Base-by-base conservation (phyloP, 768 basidiomycete species). In the Harrya chromipes region DNA sequence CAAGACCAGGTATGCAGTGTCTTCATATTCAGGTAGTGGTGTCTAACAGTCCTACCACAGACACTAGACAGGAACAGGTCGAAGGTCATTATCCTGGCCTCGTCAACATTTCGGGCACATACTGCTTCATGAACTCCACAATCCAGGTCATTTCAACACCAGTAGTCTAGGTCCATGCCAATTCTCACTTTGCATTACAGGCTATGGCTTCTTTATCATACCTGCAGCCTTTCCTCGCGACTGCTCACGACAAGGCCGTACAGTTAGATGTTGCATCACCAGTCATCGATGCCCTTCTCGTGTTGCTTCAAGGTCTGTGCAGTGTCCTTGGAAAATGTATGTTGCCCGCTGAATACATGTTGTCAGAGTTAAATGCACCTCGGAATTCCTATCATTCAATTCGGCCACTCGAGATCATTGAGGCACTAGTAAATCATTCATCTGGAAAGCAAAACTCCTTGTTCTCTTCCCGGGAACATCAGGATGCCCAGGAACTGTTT, bases 401-500 rank as follows among this genome's bases (percentile, higher is more conserved):
- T 27, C 82, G 90, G 1, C 93, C 92, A 0, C 63, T 81, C 39
- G 76, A 77, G 33, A 81, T 95, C 49, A 87, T 94, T 40, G 67
- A 77, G 16, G 86, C 84, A 4, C 77, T 94, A 26, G 80, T 82
- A 16, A 65, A 73, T 19, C 75, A 78, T 52, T 72, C 78, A 33
- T 67, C 74, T 29, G 78, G 78, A 43, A 79, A 78, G 61, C 66
- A 76, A 54, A 78, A 78, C 57, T 77, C 85, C 0, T 76, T 93
- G 11, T 85, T 95, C 67, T 82, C 83, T 56, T 92, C 92, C 1
- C 84, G 91, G 12, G 93, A 97, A 64, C 95, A 98, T 65, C 95
- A 98, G 71, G 95, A 98, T 65, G 95, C 95, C 5, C 95, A 98
- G 63, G 95, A 98, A 64, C 78, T 98, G n/a, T 97, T 97, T 72